Conservation (phyloP, 345 rosid species). For the Eucalyptus erythrocorys region DNA sequence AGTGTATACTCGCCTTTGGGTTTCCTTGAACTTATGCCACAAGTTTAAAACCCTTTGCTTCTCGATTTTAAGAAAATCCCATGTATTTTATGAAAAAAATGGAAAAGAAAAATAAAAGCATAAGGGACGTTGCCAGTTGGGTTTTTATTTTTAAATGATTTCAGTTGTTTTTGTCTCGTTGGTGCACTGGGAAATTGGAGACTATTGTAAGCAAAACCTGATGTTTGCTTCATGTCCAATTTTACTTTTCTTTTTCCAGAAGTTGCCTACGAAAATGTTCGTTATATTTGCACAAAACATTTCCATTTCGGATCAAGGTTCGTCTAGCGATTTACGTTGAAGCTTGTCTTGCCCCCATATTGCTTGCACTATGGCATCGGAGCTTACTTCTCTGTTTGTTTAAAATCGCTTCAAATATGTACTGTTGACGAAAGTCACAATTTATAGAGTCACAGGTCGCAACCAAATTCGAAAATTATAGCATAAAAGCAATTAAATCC, state of each 20-base stretch:
- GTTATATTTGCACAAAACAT: neutral
- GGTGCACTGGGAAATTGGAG: neutral
- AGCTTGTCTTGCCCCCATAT: neutral
- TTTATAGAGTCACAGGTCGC: neutral
- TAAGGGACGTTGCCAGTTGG: neutral
- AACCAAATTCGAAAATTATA: too few species aligned
- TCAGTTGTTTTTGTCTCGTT: neutral
- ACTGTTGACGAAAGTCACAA: neutral
- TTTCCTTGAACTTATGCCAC: neutral
- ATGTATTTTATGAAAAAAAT: too few species aligned
- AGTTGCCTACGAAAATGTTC: neutral
- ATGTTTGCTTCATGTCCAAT: neutral
- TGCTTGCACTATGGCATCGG: neutral
- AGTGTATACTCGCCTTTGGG: neutral
- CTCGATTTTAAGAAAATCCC: neutral
- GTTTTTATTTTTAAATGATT: neutral
- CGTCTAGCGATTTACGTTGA: neutral
- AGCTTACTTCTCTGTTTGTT: neutral
- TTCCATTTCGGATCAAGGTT: neutral
- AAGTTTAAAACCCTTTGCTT: neutral
- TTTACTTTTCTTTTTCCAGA: accelerated
- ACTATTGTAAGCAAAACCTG: neutral
- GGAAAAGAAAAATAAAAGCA: too few species aligned
- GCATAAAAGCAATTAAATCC: neutral
- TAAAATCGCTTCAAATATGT: neutral